phyloP scores from a whole-genome alignment of 495 filamentous ascomycete genomes.

The Penicillium canariense region DNA sequence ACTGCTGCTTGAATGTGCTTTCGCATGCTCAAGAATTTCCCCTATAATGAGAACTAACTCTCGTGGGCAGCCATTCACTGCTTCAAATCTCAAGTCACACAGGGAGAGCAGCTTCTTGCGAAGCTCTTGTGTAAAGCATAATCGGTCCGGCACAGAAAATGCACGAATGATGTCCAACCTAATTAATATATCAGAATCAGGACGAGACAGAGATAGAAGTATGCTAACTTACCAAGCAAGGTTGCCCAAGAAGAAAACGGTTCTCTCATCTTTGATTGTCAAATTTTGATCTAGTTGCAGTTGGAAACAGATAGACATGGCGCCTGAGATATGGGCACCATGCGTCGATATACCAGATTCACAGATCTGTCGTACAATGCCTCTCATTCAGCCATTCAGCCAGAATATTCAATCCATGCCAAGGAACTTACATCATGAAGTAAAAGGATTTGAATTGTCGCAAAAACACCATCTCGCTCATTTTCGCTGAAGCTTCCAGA shows the following conservation, averaged over 20 bases:
- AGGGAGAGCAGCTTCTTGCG: slow-evolving; percentile 29
- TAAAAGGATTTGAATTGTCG: slow-evolving; percentile 39
- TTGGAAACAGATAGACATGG: slow-evolving; percentile 38
- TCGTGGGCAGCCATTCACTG: slow-evolving; percentile 38
- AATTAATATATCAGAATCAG: background rate
- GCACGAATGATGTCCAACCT: slow-evolving; percentile 42
- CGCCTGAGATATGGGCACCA: slow-evolving; percentile 40
- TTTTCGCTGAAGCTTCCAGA: slow-evolving; percentile 25
- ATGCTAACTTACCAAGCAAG: slow-evolving; percentile 29
- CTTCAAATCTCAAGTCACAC: slow-evolving; percentile 33
- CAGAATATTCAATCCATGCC: background rate
- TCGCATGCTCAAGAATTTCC: slow-evolving; percentile 31
- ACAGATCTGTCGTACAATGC: slow-evolving; percentile 24
- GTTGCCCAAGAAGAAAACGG: slow-evolving; percentile 40
- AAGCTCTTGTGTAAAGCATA: slow-evolving; percentile 37
- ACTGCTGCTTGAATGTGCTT: slow-evolving; percentile 27
- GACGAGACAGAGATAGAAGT: background rate
- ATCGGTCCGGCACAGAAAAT: slow-evolving; percentile 29
- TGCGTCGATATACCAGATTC: slow-evolving; percentile 38
- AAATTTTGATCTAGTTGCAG: slow-evolving; percentile 29
- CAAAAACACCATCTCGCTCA: slow-evolving; percentile 36
- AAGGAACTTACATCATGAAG: slow-evolving; percentile 42
- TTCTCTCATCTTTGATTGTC: slow-evolving; percentile 25
- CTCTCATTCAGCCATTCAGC: background rate
- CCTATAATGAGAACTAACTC: slow-evolving; percentile 38